These are phyloP conservation scores for Aspergillus niger DNA, from an alignment of 2,329 filamentous ascomycete species.

Conservation along the genomic window DNA sequence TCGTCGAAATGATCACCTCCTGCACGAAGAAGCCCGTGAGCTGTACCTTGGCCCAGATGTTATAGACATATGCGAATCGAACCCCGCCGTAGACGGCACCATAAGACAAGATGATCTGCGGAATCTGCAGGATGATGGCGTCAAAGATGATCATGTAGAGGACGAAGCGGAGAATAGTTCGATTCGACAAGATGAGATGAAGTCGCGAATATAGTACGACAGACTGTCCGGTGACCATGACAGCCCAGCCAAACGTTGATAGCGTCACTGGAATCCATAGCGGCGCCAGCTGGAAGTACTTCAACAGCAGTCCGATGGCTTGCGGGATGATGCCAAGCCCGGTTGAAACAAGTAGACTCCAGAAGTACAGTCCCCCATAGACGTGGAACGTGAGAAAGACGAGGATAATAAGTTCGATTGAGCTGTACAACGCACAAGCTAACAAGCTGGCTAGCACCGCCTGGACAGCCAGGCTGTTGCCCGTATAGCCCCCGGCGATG, in stretches of 20 bases:
- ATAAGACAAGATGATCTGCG: constrained; percentile 57
- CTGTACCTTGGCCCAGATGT: constrained; percentile 44
- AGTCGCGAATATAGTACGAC: constrained; percentile 64
- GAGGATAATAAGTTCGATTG: constrained; percentile 50
- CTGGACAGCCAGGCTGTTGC: constrained; percentile 36
- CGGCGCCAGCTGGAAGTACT: constrained; percentile 40
- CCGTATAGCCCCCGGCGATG: constrained; percentile 38
- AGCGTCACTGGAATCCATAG: constrained; percentile 40
- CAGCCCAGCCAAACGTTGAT: constrained; percentile 55
- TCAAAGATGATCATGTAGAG: constrained; percentile 60
- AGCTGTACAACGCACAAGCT: constrained; percentile 51
- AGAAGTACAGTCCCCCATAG: constrained; percentile 52
- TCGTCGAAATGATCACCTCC: constrained; percentile 46
- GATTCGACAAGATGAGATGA: constrained; percentile 57
- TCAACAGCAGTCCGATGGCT: constrained; percentile 49
- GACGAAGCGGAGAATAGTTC: constrained; percentile 49
- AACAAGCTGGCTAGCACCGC: constrained; percentile 48
- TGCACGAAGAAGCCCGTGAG: constrained; percentile 45
- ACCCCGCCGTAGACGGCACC: constrained; percentile 30
- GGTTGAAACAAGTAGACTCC: constrained; percentile 48
- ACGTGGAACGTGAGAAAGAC: constrained; percentile 50
- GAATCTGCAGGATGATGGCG: constrained; percentile 53
- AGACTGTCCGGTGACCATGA: constrained; percentile 63
- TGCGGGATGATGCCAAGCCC: constrained; percentile 48
- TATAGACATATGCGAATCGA: constrained; percentile 37